Conservation (phyloP, 495 filamentous ascomycete species). For the Xylaria curta region DNA sequence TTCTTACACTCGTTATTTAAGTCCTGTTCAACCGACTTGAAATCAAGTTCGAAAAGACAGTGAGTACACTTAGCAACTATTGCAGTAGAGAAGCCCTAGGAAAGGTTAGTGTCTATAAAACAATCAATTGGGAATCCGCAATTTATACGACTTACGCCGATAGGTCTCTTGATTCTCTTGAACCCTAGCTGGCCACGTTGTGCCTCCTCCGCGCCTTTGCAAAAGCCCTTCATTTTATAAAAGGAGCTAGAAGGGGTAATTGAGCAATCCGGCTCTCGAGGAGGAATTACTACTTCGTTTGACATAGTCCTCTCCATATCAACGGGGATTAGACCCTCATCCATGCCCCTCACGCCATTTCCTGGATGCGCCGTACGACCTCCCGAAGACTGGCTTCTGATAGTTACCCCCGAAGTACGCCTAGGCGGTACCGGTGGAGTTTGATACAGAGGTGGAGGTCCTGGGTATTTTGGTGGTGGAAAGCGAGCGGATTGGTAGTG, state of each 20-base stretch:
- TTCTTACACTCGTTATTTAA: slow-evolving; percentile 44
- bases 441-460: slow-evolving; percentile 36
- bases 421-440: slow-evolving; percentile 27
- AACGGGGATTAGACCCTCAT: slow-evolving; percentile 46
- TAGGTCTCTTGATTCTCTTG: slow-evolving; percentile 45
- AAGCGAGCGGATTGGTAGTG: slow-evolving; percentile 26
- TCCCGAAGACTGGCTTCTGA: slow-evolving; percentile 15
- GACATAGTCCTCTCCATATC: slow-evolving; percentile 33
- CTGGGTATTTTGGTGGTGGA: slow-evolving; percentile 34
- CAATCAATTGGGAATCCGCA: background rate
- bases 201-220: slow-evolving; percentile 49
- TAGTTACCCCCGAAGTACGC: slow-evolving; percentile 32
- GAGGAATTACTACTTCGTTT: slow-evolving; percentile 25
- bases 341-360: slow-evolving; percentile 19
- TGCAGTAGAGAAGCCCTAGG: slow-evolving; percentile 38
- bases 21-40: slow-evolving; percentile 45
- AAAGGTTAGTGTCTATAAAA: background rate
- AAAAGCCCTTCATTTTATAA: slow-evolving; percentile 51
- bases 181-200: slow-evolving; percentile 45
- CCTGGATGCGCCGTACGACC: slow-evolving; percentile 9
- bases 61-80: slow-evolving; percentile 47
- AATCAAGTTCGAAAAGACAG: slow-evolving; percentile 50
- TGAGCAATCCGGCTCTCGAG: slow-evolving; percentile 39
- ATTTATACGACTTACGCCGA: slow-evolving; percentile 33
- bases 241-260: slow-evolving; percentile 47